These are phyloP conservation scores for Annulohypoxylon maeteangense DNA, from an alignment of 495 filamentous ascomycete species.

Conservation along the genomic window DNA sequence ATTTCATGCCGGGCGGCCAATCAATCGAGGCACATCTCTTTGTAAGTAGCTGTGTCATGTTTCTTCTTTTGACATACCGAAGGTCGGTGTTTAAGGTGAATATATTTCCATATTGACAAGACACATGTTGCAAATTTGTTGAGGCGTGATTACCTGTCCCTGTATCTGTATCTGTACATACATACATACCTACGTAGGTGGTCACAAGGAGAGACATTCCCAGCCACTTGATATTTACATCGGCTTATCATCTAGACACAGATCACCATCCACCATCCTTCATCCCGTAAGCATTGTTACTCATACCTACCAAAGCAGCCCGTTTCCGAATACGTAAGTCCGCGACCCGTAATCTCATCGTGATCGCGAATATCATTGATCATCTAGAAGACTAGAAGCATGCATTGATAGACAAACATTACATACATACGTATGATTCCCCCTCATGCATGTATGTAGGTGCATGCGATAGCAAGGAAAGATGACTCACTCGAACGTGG, in stretches of 20 bases:
- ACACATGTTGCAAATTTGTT: conserved; percentile 6
- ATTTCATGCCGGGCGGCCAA: conserved; percentile 22
- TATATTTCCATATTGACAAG: not conserved
- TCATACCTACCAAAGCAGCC: conserved; percentile 14
- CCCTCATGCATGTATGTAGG: not conserved
- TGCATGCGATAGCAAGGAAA: conserved; percentile 33
- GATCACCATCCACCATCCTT: conserved; percentile 11
- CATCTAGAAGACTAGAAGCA: conserved; percentile 2
- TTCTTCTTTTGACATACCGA: conserved; percentile 8
- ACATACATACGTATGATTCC: no score
- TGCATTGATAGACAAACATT: conserved; percentile 20
- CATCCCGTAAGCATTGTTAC: conserved; percentile 9
- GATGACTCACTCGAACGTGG: conserved; percentile 38
- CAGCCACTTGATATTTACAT: conserved; percentile 38
- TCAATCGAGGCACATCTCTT: not conserved
- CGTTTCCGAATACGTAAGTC: not conserved
- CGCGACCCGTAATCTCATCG: conserved; percentile 5
- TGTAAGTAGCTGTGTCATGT: not conserved
- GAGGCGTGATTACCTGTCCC: no score
- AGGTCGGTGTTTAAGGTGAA: not conserved
- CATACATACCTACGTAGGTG: not conserved
- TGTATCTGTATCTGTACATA: not conserved
- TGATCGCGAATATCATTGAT: conserved; percentile 28
- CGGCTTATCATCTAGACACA: conserved; percentile 9
- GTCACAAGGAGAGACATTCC: conserved; percentile 25